Evolutionary conservation across 2,329 filamentous ascomycete species (phyloP), one percentile per base, ranked within the genome.

Genomic region (Epicoccum sorghinum): DNA sequence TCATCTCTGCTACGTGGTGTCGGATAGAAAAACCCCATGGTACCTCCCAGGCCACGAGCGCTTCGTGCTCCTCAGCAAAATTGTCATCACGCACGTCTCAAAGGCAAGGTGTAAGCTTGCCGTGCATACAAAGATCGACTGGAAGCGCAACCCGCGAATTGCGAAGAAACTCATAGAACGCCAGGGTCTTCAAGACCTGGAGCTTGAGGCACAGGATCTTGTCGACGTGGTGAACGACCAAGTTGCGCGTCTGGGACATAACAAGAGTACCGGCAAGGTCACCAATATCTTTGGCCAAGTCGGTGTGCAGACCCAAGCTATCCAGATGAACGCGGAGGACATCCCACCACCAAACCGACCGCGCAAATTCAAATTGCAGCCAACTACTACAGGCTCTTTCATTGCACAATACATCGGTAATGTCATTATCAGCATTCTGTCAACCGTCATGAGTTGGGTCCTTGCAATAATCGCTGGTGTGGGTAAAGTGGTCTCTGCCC

Each of bases 41-140:
- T 91, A 96, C 78, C 81, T 98, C 33, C 95, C 95, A 10, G 88
- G 92, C 70, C 86, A 88, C 47, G 82, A 86, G 43, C 84, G 86
- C 46, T 96, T 98, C 76, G 88, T 88, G 64, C 80, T 97, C 22
- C 85, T 96, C 52, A 93, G 86, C 62, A 97, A 96, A 75, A 87
- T 96, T 59, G 91, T 97, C 60, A 95, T 99, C 59, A 97, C 95
- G 2, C 91, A 98, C 69, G 83, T 93, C 56, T 87, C 91, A 47
- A 98, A 98, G 77, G 92, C 90, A 10, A 92, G 89, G 73, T 96
- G 91, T 75, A 97, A 95, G 77, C 84, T 99, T 50, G 89, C 92
- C 24, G 85, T 98, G 38, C 96, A 91, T 75, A 90, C 88, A 47
- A 89, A 89, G 66, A 86, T 96, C n/a, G 89, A 91, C 64, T 98